These are phyloP conservation scores for Sphaerulina populicola DNA, from an alignment of 2,329 filamentous ascomycete genomes.

Conservation along the genomic window DNA sequence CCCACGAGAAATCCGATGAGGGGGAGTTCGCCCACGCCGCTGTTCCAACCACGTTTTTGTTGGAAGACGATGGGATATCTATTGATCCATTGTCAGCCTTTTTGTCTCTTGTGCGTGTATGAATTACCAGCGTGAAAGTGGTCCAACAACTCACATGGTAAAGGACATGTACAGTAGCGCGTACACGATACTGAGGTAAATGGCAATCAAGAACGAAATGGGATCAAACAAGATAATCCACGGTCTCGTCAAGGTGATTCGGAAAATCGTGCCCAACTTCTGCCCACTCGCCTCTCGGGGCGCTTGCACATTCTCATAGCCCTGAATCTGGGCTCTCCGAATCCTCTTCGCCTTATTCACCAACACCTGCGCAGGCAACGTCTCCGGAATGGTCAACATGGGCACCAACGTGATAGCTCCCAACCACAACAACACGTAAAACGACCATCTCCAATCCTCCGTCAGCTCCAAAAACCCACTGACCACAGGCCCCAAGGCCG, in stretches of 20 bases:
- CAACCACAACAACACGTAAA: constrained; percentile 37
- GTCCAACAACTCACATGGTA: constrained; percentile 43
- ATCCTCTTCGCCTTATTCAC: constrained; percentile 48
- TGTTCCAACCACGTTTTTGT: constrained; percentile 47
- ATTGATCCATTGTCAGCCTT: neutral
- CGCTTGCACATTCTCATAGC: constrained; percentile 47
- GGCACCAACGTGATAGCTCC: constrained; percentile 28
- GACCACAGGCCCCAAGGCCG: constrained; percentile 44
- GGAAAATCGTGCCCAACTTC: constrained; percentile 41
- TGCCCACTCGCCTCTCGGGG: constrained; percentile 43
- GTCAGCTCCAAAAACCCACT: constrained; percentile 50
- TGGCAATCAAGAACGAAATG: constrained; percentile 46
- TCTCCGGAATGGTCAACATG: constrained; percentile 52
- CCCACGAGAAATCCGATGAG: constrained; percentile 46
- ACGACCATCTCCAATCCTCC: constrained; percentile 39
- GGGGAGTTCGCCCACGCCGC: constrained; percentile 46
- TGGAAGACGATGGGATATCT: constrained; percentile 40
- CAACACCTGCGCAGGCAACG: constrained; percentile 45
- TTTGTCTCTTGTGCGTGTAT: constrained; percentile 23
- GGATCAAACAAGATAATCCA: constrained; percentile 49
- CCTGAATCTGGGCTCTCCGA: constrained; percentile 40
- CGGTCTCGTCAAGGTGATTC: constrained; percentile 45
- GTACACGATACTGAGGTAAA: constrained; percentile 49
- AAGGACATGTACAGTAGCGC: constrained; percentile 52
- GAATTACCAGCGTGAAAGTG: too few species aligned